Evolutionary conservation across 306 rosid genomes (phyloP).

Genomic region (Lathyrus oleraceus): DNA sequence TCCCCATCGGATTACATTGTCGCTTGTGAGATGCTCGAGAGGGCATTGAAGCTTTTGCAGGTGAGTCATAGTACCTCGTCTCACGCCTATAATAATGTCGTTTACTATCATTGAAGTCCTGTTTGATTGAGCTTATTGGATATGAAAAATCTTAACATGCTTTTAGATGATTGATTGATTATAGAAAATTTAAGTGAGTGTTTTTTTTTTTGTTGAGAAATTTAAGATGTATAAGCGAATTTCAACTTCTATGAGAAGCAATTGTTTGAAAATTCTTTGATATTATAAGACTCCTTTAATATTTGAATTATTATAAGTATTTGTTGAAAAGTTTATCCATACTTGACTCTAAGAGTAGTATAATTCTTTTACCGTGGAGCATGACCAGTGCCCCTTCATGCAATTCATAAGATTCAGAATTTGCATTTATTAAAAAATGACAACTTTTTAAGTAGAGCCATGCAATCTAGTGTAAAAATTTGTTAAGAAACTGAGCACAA

Average conservation of each 20-base stretch:
- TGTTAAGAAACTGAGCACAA: not conserved
- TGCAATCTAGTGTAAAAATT: not conserved
- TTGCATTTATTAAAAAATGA: not conserved
- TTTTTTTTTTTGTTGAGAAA: not conserved
- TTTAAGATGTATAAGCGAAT: not conserved
- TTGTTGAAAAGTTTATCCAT: not conserved
- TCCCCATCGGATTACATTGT: constrained; percentile 73
- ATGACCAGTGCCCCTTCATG: not conserved
- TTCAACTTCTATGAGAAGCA: not conserved
- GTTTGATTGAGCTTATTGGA: not conserved
- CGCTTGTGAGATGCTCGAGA: constrained; percentile 88
- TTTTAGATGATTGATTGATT: not conserved
- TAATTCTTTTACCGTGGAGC: not conserved
- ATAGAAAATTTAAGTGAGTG: not conserved
- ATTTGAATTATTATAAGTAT: not conserved
- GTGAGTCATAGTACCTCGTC: constrained; percentile 35
- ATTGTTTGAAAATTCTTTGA: not conserved
- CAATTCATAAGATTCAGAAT: not conserved
- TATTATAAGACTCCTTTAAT: not conserved
- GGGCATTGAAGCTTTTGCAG: constrained; percentile 94
- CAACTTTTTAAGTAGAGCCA: not conserved
- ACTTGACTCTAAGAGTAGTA: not conserved
- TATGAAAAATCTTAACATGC: not conserved
- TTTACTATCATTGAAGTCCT: not conserved
- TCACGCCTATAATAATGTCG: not conserved